Percentiles rank a stretch among this genome's conserved stretches.
phyloP scores from a whole-genome alignment of 208 protist genomes.

The Leishmania aethiopica region DNA sequence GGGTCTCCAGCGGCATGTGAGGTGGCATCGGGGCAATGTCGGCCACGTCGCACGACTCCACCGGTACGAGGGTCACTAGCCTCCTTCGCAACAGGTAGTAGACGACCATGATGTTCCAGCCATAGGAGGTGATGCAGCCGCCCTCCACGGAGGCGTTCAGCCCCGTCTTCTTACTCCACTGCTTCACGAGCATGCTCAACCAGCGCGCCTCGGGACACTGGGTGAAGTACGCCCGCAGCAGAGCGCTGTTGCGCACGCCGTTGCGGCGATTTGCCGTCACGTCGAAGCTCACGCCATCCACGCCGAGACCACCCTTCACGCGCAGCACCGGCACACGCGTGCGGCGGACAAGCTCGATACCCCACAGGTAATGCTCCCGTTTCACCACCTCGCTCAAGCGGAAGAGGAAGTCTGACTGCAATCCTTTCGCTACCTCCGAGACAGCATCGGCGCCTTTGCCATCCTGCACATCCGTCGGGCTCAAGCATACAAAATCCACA shows the following conservation, averaged over 20 bases:
- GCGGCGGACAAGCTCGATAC: slow-evolving; percentile 74
- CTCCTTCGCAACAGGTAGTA: slow-evolving; percentile 80
- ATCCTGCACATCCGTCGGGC: slow-evolving; percentile 36
- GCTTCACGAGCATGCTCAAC: slow-evolving; percentile 82
- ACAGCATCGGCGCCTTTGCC: slow-evolving; percentile 60
- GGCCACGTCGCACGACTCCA: slow-evolving; percentile 52
- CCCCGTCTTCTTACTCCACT: slow-evolving; percentile 83
- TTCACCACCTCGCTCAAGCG: slow-evolving; percentile 29
- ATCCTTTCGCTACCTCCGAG: slow-evolving; percentile 62
- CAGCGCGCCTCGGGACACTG: slow-evolving; percentile 69
- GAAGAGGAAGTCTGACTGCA: slow-evolving; percentile 70
- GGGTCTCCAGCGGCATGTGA: slow-evolving; percentile 28
- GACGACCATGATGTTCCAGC: slow-evolving; percentile 86
- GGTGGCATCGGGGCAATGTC: slow-evolving; percentile 36
- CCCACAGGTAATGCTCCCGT: slow-evolving; percentile 48
- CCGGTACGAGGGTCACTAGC: slow-evolving; percentile 57
- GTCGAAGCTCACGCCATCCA: slow-evolving; percentile 62
- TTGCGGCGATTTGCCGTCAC: slow-evolving; percentile 81
- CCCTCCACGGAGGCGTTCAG: slow-evolving; percentile 67
- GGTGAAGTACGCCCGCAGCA: slow-evolving; percentile 75
- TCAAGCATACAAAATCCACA: slow-evolving; percentile 82
- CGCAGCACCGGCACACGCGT: slow-evolving; percentile 86
- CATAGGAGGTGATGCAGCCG: slow-evolving; percentile 88
- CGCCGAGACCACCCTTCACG: slow-evolving; percentile 31
- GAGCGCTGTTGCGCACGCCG: slow-evolving; percentile 85